phyloP scores from a whole-genome alignment of 208 protist species.

The Angomonas deanei region DNA sequence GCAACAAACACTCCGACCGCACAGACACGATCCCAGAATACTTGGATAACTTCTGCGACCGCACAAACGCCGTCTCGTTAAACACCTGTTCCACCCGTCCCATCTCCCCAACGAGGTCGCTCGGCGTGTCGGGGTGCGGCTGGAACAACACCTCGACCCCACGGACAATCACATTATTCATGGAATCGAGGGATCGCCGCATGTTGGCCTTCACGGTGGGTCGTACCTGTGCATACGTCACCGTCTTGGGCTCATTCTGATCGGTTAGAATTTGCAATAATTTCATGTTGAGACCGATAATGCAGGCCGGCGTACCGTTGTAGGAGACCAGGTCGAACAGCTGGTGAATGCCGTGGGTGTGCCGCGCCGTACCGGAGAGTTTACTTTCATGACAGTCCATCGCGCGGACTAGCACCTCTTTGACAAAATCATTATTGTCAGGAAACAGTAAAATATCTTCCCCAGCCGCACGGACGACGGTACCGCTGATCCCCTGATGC shows the following conservation, averaged over 20 bases:
- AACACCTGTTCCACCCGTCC: constrained; percentile 84
- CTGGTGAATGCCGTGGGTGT: constrained; percentile 59
- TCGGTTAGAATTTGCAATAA: constrained; percentile 80
- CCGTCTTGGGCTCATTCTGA: constrained; percentile 61
- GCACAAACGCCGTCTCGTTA: constrained; percentile 76
- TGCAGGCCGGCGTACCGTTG: constrained; percentile 66
- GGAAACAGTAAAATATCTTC: constrained; percentile 76
- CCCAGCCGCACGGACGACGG: constrained; percentile 71
- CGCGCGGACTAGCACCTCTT: constrained; percentile 68
- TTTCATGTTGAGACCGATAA: constrained; percentile 57
- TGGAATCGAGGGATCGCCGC: constrained; percentile 61
- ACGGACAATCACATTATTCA: constrained; percentile 70
- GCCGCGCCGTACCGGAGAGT: constrained; percentile 53
- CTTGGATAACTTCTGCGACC: constrained; percentile 48
- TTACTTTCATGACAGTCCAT: constrained; percentile 87
- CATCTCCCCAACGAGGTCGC: constrained; percentile 60
- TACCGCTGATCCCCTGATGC: constrained; percentile 79
- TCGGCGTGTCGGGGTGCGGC: constrained; percentile 44
- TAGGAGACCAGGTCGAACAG: constrained; percentile 84
- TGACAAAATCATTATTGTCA: constrained; percentile 43
- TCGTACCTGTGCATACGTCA: constrained; percentile 73
- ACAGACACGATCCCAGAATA: constrained; percentile 77
- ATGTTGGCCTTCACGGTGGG: constrained; percentile 17
- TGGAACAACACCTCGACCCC: constrained; percentile 75
- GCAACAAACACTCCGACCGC: constrained; percentile 50